A percentile compares a stretch with the other conserved stretches of the same genome.
Evolutionary conservation across 192 early-diverging fungal species (phyloP).

Genomic region (Mortierella hygrophila): DNA sequence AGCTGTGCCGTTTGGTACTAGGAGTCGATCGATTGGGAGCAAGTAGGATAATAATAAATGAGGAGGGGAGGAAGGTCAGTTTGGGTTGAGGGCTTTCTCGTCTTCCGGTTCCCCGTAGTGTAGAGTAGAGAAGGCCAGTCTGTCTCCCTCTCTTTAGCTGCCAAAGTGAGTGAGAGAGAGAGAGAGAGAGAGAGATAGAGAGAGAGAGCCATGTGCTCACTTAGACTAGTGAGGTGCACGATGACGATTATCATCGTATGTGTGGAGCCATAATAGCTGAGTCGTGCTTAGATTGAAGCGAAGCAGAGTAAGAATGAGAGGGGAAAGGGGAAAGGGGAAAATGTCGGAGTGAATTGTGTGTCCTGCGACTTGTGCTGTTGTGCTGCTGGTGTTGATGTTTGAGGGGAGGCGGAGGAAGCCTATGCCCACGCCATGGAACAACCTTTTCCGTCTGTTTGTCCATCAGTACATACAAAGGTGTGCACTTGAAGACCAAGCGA

Average conservation of each 20-base stretch:
- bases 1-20: not conserved
- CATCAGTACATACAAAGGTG: not conserved
- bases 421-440: not conserved
- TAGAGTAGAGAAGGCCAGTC: not conserved
- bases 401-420: not conserved
- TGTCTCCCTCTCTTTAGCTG: not conserved
- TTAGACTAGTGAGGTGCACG: not conserved
- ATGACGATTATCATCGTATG: constrained; percentile 2
- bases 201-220: constrained; percentile 4
- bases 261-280: not conserved
- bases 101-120: not conserved
- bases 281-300: not conserved
- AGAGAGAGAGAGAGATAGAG: too few relatives aligned
- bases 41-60: not conserved
- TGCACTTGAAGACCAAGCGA: not conserved
- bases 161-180: not conserved
- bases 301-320: not conserved
- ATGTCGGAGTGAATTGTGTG: not conserved
- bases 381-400: too few relatives aligned
- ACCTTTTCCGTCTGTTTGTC: not conserved
- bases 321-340: not conserved
- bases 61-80: not conserved
- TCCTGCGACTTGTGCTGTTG: not conserved
- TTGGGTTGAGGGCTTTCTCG: not conserved
- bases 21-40: not conserved